Base-by-base conservation (phyloP, 2,329 filamentous ascomycete species). In the Clonostachys sp. region DNA sequence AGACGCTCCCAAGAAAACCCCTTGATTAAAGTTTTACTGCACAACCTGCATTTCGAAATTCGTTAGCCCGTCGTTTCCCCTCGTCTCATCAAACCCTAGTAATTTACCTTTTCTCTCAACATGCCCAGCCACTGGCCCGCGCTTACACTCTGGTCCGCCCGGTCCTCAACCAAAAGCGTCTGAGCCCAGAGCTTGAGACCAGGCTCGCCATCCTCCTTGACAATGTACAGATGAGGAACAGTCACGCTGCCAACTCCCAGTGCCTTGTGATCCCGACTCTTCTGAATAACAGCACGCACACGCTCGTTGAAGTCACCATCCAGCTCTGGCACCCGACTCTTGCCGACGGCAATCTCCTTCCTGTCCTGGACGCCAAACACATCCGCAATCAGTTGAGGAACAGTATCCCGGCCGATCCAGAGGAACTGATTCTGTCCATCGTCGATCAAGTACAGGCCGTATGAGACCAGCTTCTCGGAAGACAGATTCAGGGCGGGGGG, bases 231-330 rank as follows among this genome's bases (percentile, higher is more conserved):
- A 60, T 95, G 89, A 44, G 94, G 94, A 51, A 95, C 83, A n/a
- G 86, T 81, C 55, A 97, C 95, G 67, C 90, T 95, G 53, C 94
- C 94, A 14, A 94, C 91, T 3, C 91, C 91, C 61, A 91, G 88
- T 33, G 87, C 80, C 63, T 84, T 80, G 71, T 95, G 87, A 61
- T 97, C 92, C 48, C 86, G 80, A 65, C 89, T 95, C 83, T 99
- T 99, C 58, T 91, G 86, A 48, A 96, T 73, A 10, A 99, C 91
- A 7, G 87, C 88, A 45, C 94, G 83, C 35, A 99, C 86, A 24
- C 92, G 83, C 73, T 97, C 92, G 68, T 91, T 97, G 77, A 97
- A 96, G 65, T 99, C 94, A 57, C 90, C 92, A 57, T 97, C 94
- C 38, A 97, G 72, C 56, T 95, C 85, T 0, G 92, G 91, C 53